Percentiles rank a stretch among this genome's conserved stretches.
phyloP scores from a whole-genome alignment of 176 grass and related monocot species.

The Carex littledalei region DNA sequence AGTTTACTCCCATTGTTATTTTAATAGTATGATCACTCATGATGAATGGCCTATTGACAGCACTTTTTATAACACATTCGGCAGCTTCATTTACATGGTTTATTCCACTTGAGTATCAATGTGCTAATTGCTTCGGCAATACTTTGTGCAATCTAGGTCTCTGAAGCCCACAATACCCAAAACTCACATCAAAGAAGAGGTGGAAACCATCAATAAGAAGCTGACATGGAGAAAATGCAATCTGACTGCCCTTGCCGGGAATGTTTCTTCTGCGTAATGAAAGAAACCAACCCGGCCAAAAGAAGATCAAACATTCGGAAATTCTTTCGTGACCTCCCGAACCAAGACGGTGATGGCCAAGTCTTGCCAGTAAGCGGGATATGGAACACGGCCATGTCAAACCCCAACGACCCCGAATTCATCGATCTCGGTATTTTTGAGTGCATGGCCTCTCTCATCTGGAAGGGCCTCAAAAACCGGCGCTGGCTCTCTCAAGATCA shows the following conservation, averaged over 20 bases:
- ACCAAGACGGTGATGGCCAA: constrained; percentile 90
- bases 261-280: constrained; percentile 99
- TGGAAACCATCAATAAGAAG: background rate
- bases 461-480: constrained; percentile 97
- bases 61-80: background rate
- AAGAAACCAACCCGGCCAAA: constrained; percentile 92
- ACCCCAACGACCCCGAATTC: constrained; percentile 96
- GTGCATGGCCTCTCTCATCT: constrained; percentile 94
- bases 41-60: background rate
- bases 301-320: constrained; percentile 76
- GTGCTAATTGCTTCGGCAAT: background rate
- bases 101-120: background rate
- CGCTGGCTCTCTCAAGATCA: constrained; percentile 96
- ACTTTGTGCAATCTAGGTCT: constrained; percentile 1
- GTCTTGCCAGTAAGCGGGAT: constrained; percentile 92
- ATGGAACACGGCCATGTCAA: constrained; percentile 98
- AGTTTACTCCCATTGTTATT: background rate
- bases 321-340: constrained; percentile 94
- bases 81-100: background rate
- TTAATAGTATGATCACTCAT: background rate
- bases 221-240: constrained; percentile 44
- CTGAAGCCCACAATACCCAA: background rate
- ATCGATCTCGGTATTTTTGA: constrained; percentile 95
- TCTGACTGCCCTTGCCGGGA: constrained; percentile 91
- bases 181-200: background rate